phyloP scores from a whole-genome alignment of 2,329 filamentous ascomycete genomes.

The Pseudofabraea citricarpa region DNA sequence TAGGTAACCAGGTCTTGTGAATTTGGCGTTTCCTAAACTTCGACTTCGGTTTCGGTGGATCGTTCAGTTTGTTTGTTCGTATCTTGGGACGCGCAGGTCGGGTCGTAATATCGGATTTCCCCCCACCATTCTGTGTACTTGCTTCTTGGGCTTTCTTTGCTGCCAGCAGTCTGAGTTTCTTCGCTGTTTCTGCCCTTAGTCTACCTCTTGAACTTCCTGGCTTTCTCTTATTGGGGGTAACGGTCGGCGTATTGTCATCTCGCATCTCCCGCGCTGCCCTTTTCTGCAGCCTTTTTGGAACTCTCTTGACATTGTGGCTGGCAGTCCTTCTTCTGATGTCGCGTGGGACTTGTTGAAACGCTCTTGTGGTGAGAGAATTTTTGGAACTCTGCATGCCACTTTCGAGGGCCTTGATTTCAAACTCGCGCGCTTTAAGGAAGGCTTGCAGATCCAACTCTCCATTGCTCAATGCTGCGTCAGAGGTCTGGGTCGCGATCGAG shows the following conservation, averaged over 20 bases:
- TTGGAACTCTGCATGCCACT: slow-evolving; percentile 75
- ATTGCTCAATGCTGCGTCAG: slow-evolving; percentile 41
- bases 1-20: slow-evolving; percentile 90
- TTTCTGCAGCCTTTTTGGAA: slow-evolving; percentile 70
- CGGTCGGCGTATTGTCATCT: slow-evolving; percentile 85
- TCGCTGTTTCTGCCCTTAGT: slow-evolving; percentile 71
- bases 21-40: slow-evolving; percentile 83
- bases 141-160: slow-evolving; percentile 46
- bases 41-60: slow-evolving; percentile 52
- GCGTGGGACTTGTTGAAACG: slow-evolving; percentile 87
- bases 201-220: slow-evolving; percentile 52
- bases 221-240: slow-evolving; percentile 60
- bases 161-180: slow-evolving; percentile 60
- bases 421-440: slow-evolving; percentile 81
- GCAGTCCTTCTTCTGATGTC: slow-evolving; percentile 81
- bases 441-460: slow-evolving; percentile 81
- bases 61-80: slow-evolving; percentile 64
- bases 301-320: slow-evolving; percentile 88
- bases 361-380: slow-evolving; percentile 55
- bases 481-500: slow-evolving; percentile 38
- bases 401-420: slow-evolving; percentile 83
- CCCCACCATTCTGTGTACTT: slow-evolving; percentile 16
- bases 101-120: slow-evolving; percentile 30
- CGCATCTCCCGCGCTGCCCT: slow-evolving; percentile 71
- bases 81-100: slow-evolving; percentile 56